phyloP scores from a whole-genome alignment of 768 basidiomycete species.

The Rhodotorula graminis region DNA sequence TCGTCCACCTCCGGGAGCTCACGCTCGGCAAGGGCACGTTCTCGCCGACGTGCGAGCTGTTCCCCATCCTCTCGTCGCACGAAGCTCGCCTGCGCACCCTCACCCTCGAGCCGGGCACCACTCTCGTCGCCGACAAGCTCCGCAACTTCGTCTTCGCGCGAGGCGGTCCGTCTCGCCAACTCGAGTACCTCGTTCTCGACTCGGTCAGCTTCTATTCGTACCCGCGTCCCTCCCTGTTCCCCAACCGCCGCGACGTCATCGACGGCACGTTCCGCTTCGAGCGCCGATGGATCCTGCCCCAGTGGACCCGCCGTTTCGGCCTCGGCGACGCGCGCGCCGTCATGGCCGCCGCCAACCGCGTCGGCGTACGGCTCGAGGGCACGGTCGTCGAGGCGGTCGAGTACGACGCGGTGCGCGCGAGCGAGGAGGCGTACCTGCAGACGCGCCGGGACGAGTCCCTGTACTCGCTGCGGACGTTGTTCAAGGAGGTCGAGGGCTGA shows the following conservation, averaged over 20 bases:
- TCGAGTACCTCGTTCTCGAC: background rate
- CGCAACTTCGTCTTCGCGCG: background rate
- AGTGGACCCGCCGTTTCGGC: background rate
- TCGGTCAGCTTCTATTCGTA: background rate
- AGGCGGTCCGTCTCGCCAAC: background rate
- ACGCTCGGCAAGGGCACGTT: background rate
- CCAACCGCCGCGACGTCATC: background rate
- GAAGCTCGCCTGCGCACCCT: background rate
- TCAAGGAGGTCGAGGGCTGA: background rate
- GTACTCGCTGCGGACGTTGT: background rate
- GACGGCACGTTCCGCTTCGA: background rate
- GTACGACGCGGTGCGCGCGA: background rate
- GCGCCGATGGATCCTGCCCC: background rate
- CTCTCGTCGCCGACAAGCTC: background rate
- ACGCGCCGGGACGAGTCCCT: background rate
- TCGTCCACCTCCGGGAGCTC: background rate
- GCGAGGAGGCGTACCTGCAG: conserved; percentile 4
- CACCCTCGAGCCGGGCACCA: background rate
- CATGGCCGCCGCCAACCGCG: background rate
- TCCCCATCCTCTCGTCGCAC: background rate
- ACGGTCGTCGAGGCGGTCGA: background rate
- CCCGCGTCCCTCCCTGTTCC: background rate
- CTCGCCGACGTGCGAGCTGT: background rate
- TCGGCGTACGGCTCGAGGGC: background rate
- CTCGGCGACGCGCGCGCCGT: conserved; percentile 3